Evolutionary conservation across 169 alveolate genomes (phyloP).

Genomic region (Plasmodium knowlesi): DNA sequence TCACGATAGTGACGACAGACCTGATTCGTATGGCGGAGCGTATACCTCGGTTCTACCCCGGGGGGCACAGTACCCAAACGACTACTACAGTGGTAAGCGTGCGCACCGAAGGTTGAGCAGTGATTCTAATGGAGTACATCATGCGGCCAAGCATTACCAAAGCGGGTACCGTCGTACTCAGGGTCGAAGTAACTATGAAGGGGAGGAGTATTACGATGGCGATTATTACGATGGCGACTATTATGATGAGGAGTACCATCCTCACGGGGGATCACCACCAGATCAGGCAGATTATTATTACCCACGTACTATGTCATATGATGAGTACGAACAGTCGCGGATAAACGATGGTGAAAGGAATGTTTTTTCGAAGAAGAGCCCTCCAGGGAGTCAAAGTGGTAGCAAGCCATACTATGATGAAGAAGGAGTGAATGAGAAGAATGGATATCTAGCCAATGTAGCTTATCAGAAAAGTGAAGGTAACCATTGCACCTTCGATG

Average conservation of each 20-base stretch:
- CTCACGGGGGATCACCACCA: not conserved
- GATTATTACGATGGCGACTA: too few relatives aligned
- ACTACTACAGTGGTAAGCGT: not conserved
- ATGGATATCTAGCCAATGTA: not conserved
- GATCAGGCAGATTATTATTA: not conserved
- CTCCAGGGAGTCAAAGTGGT: not conserved
- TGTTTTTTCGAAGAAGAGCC: not conserved
- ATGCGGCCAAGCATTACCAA: not conserved
- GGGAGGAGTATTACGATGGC: conserved; percentile 1
- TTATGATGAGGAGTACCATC: not conserved
- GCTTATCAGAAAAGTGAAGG: not conserved
- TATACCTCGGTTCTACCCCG: not conserved
- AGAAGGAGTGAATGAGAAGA: not conserved
- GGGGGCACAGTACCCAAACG: not conserved
- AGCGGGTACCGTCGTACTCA: not conserved
- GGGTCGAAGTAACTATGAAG: conserved; percentile 3
- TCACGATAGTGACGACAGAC: not conserved
- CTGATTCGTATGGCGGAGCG: not conserved
- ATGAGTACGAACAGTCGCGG: not conserved
- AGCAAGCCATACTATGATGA: not conserved
- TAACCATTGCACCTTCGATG: not conserved
- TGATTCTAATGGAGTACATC: not conserved
- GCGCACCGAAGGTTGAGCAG: not conserved
- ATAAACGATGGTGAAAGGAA: not conserved
- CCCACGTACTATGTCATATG: not conserved